These are phyloP conservation scores for Apiotrichum brassicae DNA, from an alignment of 1,284 basidiomycete genomes.

Conservation along the genomic window DNA sequence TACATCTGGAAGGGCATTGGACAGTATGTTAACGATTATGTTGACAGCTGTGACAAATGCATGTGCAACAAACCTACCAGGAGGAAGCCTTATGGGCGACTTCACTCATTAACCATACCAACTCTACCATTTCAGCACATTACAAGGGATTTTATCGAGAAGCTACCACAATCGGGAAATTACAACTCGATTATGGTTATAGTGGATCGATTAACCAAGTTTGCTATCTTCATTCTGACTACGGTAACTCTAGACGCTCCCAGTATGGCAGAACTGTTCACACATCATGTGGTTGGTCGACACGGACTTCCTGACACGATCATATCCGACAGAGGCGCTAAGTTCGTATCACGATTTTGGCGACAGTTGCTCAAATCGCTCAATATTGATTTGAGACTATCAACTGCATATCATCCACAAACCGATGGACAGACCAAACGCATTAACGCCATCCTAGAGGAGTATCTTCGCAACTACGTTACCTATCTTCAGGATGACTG, in stretches of 20 bases:
- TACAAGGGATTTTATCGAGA: no score
- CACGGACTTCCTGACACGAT: not conserved
- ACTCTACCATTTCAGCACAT: no score
- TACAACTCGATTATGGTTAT: constrained; percentile 28
- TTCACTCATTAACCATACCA: no score
- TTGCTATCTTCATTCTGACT: constrained; percentile 40
- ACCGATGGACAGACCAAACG: constrained; percentile 51
- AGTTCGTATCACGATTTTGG: not conserved
- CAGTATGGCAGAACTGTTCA: not conserved
- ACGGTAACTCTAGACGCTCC: constrained; percentile 16
- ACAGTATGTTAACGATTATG: no score
- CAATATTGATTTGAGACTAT: constrained; percentile 6
- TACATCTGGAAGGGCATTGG: no score
- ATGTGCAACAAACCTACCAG: no score
- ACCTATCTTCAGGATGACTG: constrained; percentile 50
- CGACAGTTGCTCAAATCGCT: not conserved
- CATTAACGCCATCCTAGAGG: constrained; percentile 50
- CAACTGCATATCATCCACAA: constrained; percentile 48
- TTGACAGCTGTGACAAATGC: no score
- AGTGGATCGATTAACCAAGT: constrained; percentile 48
- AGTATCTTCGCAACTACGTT: constrained; percentile 32
- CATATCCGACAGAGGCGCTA: not conserved
- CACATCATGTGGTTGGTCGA: not conserved
- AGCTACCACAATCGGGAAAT: no score
- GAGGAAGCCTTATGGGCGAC: no score